phyloP scores from a whole-genome alignment of 805 yeast species.

The Sugiyamaella marilandica region DNA sequence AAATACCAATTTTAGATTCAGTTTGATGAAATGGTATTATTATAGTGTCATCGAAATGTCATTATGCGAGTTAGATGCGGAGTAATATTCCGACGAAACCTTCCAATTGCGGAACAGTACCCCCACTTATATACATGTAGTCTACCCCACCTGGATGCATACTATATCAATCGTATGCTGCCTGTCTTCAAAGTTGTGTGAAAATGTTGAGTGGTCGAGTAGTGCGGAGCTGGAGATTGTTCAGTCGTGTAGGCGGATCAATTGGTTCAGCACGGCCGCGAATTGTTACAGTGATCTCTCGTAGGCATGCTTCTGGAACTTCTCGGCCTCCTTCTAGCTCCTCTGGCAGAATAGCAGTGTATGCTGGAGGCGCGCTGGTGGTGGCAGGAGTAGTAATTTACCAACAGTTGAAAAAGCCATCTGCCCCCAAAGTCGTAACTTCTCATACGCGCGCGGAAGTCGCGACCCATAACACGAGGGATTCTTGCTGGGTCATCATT shows the following conservation, averaged over 20 bases:
- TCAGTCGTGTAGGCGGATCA: neutral
- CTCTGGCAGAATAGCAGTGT: neutral
- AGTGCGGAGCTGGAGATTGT: neutral
- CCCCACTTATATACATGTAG: too few relatives aligned
- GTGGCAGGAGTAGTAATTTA: slow-evolving; percentile 1
- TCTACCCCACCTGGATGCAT: too few relatives aligned
- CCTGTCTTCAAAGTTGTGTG: neutral
- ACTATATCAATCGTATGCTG: too few relatives aligned
- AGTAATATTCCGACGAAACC: too few relatives aligned
- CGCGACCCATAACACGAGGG: slow-evolving; percentile 22
- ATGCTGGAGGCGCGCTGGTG: slow-evolving; percentile 5
- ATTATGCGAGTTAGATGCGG: too few relatives aligned
- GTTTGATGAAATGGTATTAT: too few relatives aligned
- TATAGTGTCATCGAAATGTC: too few relatives aligned
- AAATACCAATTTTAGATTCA: too few relatives aligned
- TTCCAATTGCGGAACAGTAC: too few relatives aligned
- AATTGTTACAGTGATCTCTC: neutral
- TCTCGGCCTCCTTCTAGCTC: neutral
- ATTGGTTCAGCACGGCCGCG: neutral
- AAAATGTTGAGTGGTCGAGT: too few relatives aligned
- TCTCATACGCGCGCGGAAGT: slow-evolving; percentile 20
- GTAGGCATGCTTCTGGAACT: slow-evolving; percentile 2
- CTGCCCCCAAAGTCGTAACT: neutral
- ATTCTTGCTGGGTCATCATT: slow-evolving; percentile 27
- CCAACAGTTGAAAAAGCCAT: neutral